A percentile compares a stretch with the other conserved stretches of the same genome.
These are phyloP conservation scores for Phytophthora pistaciae DNA, from an alignment of 352 stramenopile species.

Conservation along the genomic window DNA sequence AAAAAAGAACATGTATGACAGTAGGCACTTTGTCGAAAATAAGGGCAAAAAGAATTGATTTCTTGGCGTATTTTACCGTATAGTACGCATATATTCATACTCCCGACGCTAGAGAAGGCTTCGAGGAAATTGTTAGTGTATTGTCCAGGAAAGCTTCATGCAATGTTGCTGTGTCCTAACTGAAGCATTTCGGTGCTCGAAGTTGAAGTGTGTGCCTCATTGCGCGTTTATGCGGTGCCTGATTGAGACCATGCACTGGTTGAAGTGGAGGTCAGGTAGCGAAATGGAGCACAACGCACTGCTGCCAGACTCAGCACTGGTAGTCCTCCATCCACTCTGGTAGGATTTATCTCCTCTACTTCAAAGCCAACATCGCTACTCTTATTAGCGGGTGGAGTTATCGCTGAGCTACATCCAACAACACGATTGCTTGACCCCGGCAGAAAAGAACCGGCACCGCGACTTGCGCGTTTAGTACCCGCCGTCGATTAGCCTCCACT, in stretches of 20 bases:
- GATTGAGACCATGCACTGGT: not conserved
- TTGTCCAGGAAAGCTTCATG: not conserved
- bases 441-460: not conserved
- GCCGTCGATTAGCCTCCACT: not conserved
- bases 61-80: no score
- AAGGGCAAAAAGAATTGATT: no score
- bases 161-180: not conserved
- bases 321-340: not conserved
- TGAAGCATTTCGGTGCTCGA: not conserved
- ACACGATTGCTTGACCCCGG: not conserved
- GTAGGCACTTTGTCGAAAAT: no score
- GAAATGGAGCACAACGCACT: not conserved
- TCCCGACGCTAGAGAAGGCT: not conserved
- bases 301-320: not conserved
- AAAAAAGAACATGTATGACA: no score
- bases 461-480: not conserved
- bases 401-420: not conserved
- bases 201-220: not conserved
- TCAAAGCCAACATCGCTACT: not conserved
- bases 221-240: not conserved
- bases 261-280: not conserved
- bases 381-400: not conserved
- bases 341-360: not conserved
- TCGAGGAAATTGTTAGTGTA: not conserved
- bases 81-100: no score